Base-by-base conservation (phyloP, 169 alveolate genomes). In the Cytauxzoon felis region DNA sequence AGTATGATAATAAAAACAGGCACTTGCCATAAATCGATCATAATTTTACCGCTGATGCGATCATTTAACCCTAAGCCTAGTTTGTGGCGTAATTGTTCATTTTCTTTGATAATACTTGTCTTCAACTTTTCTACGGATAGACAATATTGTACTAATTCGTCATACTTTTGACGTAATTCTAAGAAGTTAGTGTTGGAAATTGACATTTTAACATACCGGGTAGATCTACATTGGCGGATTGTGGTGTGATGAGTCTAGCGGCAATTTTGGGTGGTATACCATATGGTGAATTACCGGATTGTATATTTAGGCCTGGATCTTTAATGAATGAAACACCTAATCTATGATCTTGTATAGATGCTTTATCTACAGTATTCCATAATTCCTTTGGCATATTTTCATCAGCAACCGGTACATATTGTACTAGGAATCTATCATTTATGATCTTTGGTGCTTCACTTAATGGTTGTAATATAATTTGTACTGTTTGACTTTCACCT, bases 61-160 rank as follows among this genome's bases (percentile, higher is more conserved):
- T 48, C 69, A 8, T 52, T 30, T 2, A 71, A 42, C 9, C 78
- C 70, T n/a, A 61, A 18, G 57, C 58, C 59, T 5, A 76, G 62
- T 45, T 71, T 53, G 47, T 76, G 86, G 30, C 80, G 48, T 30
- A 86, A 70, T 53, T 81, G 83, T 27, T 86, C 91, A 68, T 86
- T 86, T 61, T 86, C 91, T 71, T 81, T 86, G 48, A 80, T 72
- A 36, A 86, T 43, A 26, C 80, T 82, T 16, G 87, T 82, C 80
- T 86, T 89, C 40, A 82, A 88, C 49, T 89, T 89, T 59, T 89
- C 94, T n/a, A 88, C 91, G 36, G 93, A 87, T 40, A 89, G 88
- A 54, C 93, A 87, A 61, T 89, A 89, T 47, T 87, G 89, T 47
- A 89, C 90, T 36, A 89, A 90, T 38, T 89, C 94, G 61, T 89